Conservation (phyloP, 805 yeast genomes). For the Priceomyces carsonii region DNA sequence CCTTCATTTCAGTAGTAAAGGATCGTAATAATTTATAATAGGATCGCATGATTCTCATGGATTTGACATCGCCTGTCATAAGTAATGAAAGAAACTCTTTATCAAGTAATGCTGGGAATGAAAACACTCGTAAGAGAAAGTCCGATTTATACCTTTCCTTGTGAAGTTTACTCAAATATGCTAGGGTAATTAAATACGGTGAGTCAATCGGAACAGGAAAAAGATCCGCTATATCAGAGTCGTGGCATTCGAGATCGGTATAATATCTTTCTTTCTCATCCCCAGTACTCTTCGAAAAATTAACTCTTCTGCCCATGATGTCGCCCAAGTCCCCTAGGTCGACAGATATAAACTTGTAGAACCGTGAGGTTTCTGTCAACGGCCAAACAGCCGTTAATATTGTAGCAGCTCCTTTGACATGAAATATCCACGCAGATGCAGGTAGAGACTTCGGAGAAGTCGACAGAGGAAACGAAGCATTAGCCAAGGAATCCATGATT, state of each 20-base stretch:
- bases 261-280: conserved; percentile 26
- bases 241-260: conserved; percentile 77
- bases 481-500: conserved; percentile 92
- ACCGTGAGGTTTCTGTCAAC: conserved; percentile 46
- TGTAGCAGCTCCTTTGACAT: conserved; percentile 96
- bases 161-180: conserved; percentile 80
- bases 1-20: conserved; percentile 84
- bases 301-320: conserved; percentile 45
- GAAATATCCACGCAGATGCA: conserved; percentile 95
- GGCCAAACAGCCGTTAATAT: conserved; percentile 97
- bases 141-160: conserved; percentile 82
- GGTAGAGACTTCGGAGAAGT: conserved; percentile 66
- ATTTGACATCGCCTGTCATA: conserved; percentile 81
- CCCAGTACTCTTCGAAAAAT: conserved; percentile 16
- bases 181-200: conserved; percentile 84
- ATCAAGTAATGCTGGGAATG: conserved; percentile 90
- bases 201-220: conserved; percentile 84
- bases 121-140: conserved; percentile 82
- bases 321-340: conserved; percentile 90
- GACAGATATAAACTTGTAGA: conserved; percentile 59
- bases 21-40: conserved; percentile 80
- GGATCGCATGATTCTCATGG: conserved; percentile 88
- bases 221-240: conserved; percentile 77
- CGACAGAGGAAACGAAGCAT: conserved; percentile 66
- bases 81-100: conserved; percentile 73